Evolutionary conservation across 2,329 filamentous ascomycete species (phyloP), one percentile per base, ranked within the genome.

Genomic region (Alternaria brassicae): DNA sequence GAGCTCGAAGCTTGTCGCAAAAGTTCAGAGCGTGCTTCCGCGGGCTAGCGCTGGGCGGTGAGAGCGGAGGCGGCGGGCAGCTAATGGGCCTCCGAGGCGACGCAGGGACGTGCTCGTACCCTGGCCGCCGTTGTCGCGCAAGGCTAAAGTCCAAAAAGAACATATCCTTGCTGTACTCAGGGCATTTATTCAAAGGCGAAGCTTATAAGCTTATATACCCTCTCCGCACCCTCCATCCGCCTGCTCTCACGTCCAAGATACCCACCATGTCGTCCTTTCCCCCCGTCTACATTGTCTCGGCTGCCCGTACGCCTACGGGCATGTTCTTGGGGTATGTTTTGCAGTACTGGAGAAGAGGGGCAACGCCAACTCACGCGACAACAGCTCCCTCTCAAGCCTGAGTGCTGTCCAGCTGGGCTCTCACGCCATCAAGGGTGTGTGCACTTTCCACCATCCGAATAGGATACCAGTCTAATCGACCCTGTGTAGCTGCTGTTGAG

Each of bases 211-310:
- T 47, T 48, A 53, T 32, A 53, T 51, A 57, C 49, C 41, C 40
- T 56, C 45, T 49, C 45, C 57, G 53, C 48, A 34, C 52, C n/a
- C 47, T 53, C 42, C 49, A 17, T 44, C 47, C 53, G 37, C 39
- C 53, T 48, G 36, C 28, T 25, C 4, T 13, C 45, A 39, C 53
- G 32, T 59, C 19, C 44, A 62, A 60, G 55, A 64, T 61, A 65
- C 50, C 58, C 81, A 87, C 72, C 61, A 96, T 96, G 91, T 85
- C 92, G 77, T 87, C 87, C 70, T 86, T 93, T 66, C 90, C 92
- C 68, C 86, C 93, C 60, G 94, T 99, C 68, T 99, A 99, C 83
- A 97, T 99, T 75, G 93, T 97, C 76, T 95, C 95, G 60, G 90
- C 89, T 66, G 91, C 88, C 74, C 88, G 93, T 81, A 99, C 95